Conservation (phyloP, 768 basidiomycete genomes). For the Megacollybia marginata region DNA sequence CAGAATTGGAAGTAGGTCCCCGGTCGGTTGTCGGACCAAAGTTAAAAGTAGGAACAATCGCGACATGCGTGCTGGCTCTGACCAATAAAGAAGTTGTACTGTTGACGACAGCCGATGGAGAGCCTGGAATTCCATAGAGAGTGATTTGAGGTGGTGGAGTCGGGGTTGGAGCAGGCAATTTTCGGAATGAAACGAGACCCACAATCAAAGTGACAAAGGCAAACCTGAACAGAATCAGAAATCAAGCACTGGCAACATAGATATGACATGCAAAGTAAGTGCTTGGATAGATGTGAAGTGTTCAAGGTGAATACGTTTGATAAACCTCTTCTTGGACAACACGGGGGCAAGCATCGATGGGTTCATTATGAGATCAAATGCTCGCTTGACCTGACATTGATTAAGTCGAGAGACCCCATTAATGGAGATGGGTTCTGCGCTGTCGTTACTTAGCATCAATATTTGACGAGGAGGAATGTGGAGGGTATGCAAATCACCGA, state of each 20-base stretch:
- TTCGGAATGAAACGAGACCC: conserved; percentile 42
- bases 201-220: conserved; percentile 65
- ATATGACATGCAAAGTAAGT: conserved; percentile 53
- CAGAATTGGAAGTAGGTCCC: conserved; percentile 12
- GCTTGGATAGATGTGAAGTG: conserved; percentile 48
- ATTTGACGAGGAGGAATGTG: too few relatives aligned
- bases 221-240: conserved; percentile 34
- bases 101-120: background rate
- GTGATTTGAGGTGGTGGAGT: conserved; percentile 24
- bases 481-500: conserved; percentile 30
- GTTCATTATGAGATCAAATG: too few relatives aligned
- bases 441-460: too few relatives aligned
- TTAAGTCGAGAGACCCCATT: conserved; percentile 32
- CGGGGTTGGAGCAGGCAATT: conserved; percentile 23
- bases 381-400: too few relatives aligned
- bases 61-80: conserved; percentile 1
- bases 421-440: conserved; percentile 28
- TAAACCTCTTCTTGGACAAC: too few relatives aligned
- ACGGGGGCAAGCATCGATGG: too few relatives aligned
- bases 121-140: background rate
- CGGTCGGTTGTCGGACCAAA: conserved; percentile 1
- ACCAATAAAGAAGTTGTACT: conserved; percentile 1
- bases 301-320: background rate
- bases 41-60: background rate
- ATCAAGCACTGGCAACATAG: conserved; percentile 4